Evolutionary conservation across 345 rosid species (phyloP).

Genomic region (Lagerstroemia speciosa): DNA sequence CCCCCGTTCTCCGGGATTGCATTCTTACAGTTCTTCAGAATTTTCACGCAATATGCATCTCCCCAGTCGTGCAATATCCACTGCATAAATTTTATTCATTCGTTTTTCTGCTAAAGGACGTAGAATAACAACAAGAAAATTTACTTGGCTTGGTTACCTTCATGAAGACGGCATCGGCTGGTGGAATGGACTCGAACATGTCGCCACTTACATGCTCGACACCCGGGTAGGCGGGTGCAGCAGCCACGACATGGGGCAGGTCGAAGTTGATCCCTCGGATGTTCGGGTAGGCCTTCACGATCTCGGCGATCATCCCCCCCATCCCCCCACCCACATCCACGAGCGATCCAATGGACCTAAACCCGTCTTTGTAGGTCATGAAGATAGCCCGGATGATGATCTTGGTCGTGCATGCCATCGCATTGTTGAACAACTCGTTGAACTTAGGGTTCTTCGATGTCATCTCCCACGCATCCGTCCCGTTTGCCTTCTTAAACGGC

Average conservation of each 20-base stretch:
- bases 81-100: constrained; percentile 1
- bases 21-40: constrained; percentile 20
- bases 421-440: constrained; percentile 12
- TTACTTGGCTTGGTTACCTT: constrained; percentile 10
- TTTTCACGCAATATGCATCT: constrained; percentile 18
- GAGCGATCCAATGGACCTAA: no score
- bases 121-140: neutral
- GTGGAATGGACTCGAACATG: no score
- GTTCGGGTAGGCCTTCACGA: no score
- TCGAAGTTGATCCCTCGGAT: no score
- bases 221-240: no score
- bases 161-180: no score
- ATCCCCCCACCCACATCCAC: no score
- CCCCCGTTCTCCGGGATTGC: constrained; percentile 12
- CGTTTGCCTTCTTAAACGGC: no score
- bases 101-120: neutral
- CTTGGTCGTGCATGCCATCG: constrained; percentile 14
- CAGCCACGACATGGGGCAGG: no score
- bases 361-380: no score
- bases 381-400: constrained; percentile 6
- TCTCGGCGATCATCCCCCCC: no score
- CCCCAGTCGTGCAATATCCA: constrained; percentile 26
- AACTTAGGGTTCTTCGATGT: constrained; percentile 3
- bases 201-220: no score
- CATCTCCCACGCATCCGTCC: constrained; percentile 11